Conservation (phyloP, 768 basidiomycete genomes). For the Lactifluus pinguis region DNA sequence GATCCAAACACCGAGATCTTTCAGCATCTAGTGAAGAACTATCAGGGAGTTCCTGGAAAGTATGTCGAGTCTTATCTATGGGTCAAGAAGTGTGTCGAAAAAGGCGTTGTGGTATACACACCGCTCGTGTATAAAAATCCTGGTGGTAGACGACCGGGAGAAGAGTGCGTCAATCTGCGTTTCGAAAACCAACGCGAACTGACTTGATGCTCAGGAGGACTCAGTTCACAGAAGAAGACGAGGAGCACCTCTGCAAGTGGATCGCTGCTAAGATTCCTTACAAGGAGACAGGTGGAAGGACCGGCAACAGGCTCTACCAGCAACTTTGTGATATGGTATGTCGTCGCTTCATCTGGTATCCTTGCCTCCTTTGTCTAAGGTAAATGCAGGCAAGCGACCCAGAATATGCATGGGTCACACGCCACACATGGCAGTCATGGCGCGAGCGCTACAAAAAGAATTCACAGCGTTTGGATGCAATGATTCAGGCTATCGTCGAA, state of each 20-base stretch:
- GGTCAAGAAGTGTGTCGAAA: constrained; percentile 79
- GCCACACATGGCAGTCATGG: constrained; percentile 89
- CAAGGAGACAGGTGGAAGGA: constrained; percentile 73
- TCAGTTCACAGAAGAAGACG: constrained; percentile 70
- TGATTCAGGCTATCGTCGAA: constrained; percentile 59
- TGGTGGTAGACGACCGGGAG: constrained; percentile 69
- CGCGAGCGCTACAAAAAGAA: constrained; percentile 86
- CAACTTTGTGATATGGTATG: constrained; percentile 66
- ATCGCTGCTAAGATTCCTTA: constrained; percentile 79
- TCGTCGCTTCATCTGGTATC: constrained; percentile 13
- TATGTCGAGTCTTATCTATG: constrained; percentile 75
- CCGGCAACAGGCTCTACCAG: constrained; percentile 75
- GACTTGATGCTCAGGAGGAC: constrained; percentile 45
- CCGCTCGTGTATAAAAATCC: constrained; percentile 79
- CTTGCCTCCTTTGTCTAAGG: not conserved
- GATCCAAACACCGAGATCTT: constrained; percentile 75
- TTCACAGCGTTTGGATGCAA: constrained; percentile 50
- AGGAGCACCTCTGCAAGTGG: constrained; percentile 65
- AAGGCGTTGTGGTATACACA: constrained; percentile 53
- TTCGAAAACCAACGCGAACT: not conserved
- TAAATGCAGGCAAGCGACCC: constrained; percentile 47
- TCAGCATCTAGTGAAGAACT: constrained; percentile 59
- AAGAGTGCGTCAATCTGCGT: constrained; percentile 46
- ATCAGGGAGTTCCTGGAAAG: constrained; percentile 61
- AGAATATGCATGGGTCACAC: constrained; percentile 68